These are phyloP conservation scores for Pseudogymnoascus verrucosus DNA, from an alignment of 2,329 filamentous ascomycete genomes.

Conservation along the genomic window DNA sequence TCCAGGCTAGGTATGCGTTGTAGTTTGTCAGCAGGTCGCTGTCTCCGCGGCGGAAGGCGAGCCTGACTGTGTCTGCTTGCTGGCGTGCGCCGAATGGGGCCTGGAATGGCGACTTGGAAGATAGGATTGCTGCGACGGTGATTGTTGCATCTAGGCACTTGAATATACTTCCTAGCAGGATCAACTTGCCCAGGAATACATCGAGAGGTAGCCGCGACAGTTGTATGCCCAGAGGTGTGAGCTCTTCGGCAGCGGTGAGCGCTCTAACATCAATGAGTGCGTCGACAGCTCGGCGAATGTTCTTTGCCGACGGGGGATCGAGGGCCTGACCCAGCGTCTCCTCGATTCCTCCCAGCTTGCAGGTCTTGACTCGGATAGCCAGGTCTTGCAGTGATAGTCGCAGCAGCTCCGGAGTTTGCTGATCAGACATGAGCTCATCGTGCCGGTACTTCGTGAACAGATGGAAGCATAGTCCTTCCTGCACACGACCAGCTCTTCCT, in stretches of 20 bases:
- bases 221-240: conserved; percentile 80
- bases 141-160: conserved; percentile 86
- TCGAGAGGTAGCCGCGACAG: conserved; percentile 85
- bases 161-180: conserved; percentile 79
- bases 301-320: conserved; percentile 83
- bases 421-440: conserved; percentile 75
- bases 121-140: conserved; percentile 86
- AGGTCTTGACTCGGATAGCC: conserved; percentile 94
- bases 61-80: conserved; percentile 72
- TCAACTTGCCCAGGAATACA: conserved; percentile 89
- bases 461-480: conserved; percentile 91
- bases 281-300: conserved; percentile 87
- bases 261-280: conserved; percentile 89
- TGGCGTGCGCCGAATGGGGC: conserved; percentile 75
- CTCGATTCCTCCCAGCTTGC: conserved; percentile 89
- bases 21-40: conserved; percentile 90
- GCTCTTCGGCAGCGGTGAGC: conserved; percentile 68
- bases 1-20: conserved; percentile 89
- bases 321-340: conserved; percentile 80
- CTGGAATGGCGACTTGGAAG: conserved; percentile 89
- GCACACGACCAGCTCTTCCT: conserved; percentile 89
- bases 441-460: conserved; percentile 87
- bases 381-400: conserved; percentile 89
- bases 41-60: conserved; percentile 74
- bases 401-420: conserved; percentile 95